Evolutionary conservation across 2,329 filamentous ascomycete species (phyloP), one percentile per base, ranked within the genome.

Genomic region (Aspergillus phoenicis): DNA sequence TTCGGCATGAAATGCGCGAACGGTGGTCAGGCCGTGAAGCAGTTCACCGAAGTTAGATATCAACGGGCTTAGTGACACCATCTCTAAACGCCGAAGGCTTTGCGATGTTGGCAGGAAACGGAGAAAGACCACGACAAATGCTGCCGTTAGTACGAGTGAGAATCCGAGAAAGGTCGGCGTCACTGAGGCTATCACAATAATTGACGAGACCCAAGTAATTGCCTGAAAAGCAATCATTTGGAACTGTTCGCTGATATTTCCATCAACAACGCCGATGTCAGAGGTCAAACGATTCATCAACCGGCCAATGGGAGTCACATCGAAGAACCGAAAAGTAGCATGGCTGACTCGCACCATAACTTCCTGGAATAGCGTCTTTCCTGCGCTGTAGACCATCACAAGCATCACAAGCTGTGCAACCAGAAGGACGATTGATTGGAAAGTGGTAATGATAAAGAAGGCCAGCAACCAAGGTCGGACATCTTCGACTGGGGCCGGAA

Each of bases 21-120:
- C 92, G 0, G 93, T 97, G 0, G 91, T 92, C 8, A 97, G 79
- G 0, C 93, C 93, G 62, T 96, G 90, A 2, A 96, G 83, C 45
- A 97, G 84, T 24, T 93, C 91, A 24, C 93, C 93, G 65, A 97
- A 97, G 73, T 97, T 97, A 39, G 93, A 93, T 80, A 97, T 92
- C 20, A 97, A 82, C 0, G 93, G 93, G 8, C 89, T 94, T 0
- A 97, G 81, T 0, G 92, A 96, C 0, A 93, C 89, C 89, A 94
- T 96, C 73, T 97, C 93, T 13, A 97, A 84, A 6, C 93, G 85
- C 4, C 93, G 86, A 5, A 97, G 82, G 60, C 88, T 92, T 69
- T 96, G 92, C 0, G 92, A 96, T 0, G 91, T 88, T 0, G 93
- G 92, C 4, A 96, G 80, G 73, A 96, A 97, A 10, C 84, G 83